Conservation (phyloP, 345 rosid genomes). For the Ceriops zippeliana region DNA sequence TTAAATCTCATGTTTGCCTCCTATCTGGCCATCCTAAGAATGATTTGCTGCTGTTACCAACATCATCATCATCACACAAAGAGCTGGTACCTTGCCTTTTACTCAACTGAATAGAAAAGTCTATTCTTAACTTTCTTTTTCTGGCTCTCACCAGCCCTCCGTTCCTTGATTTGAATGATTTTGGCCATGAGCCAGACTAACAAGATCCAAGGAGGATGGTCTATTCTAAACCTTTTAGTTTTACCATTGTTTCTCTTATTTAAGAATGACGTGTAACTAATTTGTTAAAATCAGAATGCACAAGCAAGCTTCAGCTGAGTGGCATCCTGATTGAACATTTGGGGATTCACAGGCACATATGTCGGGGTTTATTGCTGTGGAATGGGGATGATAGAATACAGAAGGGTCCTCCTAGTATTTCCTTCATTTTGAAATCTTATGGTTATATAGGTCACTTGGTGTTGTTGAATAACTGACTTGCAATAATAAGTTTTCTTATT, state of each 20-base stretch:
- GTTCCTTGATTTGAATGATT: no score
- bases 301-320: neutral
- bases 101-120: slow-evolving; percentile 10
- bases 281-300: neutral
- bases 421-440: neutral
- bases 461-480: neutral
- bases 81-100: neutral
- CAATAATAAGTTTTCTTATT: slow-evolving; percentile 6
- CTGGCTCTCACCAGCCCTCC: no score
- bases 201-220: no score
- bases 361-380: neutral
- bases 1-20: slow-evolving; percentile 10
- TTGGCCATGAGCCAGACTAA: no score
- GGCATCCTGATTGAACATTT: neutral
- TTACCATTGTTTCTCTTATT: no score
- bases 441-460: neutral
- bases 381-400: neutral
- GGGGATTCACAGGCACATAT: neutral
- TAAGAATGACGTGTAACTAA: no score
- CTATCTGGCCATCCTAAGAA: neutral
- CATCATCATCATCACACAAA: neutral
- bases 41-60: slow-evolving; percentile 1
- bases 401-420: neutral
- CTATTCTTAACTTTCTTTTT: neutral
- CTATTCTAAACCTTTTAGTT: no score